Evolutionary conservation across 495 filamentous ascomycete species (phyloP).

Genomic region (Letharia lupina): DNA sequence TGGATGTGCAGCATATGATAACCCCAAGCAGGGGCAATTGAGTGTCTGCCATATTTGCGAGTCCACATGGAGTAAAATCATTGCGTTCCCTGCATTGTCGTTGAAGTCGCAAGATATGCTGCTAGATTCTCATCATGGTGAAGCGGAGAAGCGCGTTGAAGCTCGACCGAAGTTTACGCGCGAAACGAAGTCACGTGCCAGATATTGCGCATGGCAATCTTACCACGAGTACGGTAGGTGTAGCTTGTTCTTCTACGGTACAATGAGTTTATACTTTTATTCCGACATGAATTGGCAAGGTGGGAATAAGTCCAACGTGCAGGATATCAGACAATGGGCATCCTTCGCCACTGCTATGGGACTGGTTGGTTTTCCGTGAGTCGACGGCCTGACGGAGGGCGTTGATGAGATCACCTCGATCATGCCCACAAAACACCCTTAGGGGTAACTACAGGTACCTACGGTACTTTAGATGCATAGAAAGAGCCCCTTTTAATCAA

Average conservation of each 20-base stretch:
- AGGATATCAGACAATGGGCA: too few species aligned
- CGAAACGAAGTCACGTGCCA: background rate
- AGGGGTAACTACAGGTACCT: too few species aligned
- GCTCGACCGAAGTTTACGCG: constrained; percentile 5
- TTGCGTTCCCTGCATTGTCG: background rate
- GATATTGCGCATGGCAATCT: background rate
- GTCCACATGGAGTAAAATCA: background rate
- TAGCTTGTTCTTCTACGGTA: too few species aligned
- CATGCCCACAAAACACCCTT: too few species aligned
- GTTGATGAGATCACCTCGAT: too few species aligned
- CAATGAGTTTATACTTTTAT: background rate
- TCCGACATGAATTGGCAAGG: background rate
- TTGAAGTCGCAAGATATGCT: background rate
- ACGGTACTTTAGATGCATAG: too few species aligned
- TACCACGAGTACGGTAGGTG: background rate
- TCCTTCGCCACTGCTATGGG: too few species aligned
- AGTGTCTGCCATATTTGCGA: constrained; percentile 38
- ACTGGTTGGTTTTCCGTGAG: too few species aligned
- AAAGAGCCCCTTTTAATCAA: too few species aligned
- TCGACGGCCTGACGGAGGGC: too few species aligned
- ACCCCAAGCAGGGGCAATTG: constrained; percentile 66
- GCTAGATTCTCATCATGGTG: background rate
- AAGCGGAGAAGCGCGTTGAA: background rate
- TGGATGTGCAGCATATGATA: constrained; percentile 85
- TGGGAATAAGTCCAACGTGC: background rate